Base-by-base conservation (phyloP, 257 asterid genomes). In the Solanum arcanum region DNA sequence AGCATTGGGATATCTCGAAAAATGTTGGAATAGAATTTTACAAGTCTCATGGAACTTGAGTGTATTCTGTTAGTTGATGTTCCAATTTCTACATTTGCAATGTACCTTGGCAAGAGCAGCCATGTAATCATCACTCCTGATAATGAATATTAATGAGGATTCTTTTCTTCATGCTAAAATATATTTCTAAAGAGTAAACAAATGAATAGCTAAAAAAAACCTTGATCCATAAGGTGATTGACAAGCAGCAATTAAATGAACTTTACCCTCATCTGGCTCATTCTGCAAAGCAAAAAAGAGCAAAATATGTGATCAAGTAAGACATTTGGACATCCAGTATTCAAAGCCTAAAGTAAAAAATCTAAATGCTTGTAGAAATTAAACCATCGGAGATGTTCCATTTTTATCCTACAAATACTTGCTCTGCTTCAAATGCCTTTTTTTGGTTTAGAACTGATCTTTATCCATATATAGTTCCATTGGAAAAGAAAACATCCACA, bases 31-130 rank as follows among this genome's bases (percentile, higher is more conserved):
- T n/a, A 37, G 7, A 42, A 41, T 75, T 14, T 23, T 72, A 75
- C 83, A 21, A 41, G 11, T 39, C 49, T 37, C 49, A 31, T 23
- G 42, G 81, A 39, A 37, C 29, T 74, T 21, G 64, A 75, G 37
- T 41, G 64, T 77, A 25, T 15, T 47, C 66, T 46, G 42, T 80
- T 47, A 80, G 68, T 80, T 68, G 86, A 90, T 59, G 39, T 46
- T 83, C 99, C 99, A 95, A 68, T 92, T 92, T 84, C 98, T 89
- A 91, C 98, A 95, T 83, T 86, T 85, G 80, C 98, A 94, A 84
- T 95, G 99, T 89, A 96, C 98, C 92, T 93, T 94, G 81, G 98
- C 96, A 66, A 96, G 96, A 13, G 98, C 85, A 84, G 95, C 98
- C 98, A 96, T 96, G 90, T 93, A 96, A 88, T 96, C 97, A 83